phyloP scores from a whole-genome alignment of 75 land plant species.

The Chamaecyparis obtusa region DNA sequence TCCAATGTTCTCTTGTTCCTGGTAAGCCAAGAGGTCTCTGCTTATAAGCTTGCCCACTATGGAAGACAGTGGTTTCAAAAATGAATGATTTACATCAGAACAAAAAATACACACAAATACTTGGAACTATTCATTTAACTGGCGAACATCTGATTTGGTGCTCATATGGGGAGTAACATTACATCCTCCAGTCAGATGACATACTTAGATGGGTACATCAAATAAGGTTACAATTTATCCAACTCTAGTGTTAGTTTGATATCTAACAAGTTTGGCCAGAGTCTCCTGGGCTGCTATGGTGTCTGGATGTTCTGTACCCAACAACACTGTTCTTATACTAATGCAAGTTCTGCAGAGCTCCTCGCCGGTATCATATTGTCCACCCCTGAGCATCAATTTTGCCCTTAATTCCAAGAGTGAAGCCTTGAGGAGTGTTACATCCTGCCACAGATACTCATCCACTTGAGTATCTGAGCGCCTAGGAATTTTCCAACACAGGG shows the following conservation, averaged over 20 bases:
- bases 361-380: conserved; percentile 73
- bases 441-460: conserved; percentile 79
- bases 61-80: not conserved
- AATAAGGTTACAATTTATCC: conserved; percentile 7
- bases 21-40: not conserved
- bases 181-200: not conserved
- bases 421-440: conserved; percentile 72
- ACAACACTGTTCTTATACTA: conserved; percentile 70
- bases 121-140: not conserved
- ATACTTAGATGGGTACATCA: not conserved
- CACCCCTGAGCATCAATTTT: conserved; percentile 80
- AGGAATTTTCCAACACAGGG: conserved; percentile 55
- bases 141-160: not conserved
- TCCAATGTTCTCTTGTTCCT: not conserved
- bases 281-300: conserved; percentile 73
- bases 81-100: not conserved
- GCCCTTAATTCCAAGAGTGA: conserved; percentile 75
- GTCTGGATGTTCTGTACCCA: conserved; percentile 74
- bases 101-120: not conserved
- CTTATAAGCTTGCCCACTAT: not conserved
- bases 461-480: conserved; percentile 43
- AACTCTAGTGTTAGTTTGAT: conserved; percentile 32
- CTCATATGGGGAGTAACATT: not conserved
- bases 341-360: conserved; percentile 71
- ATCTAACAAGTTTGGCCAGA: conserved; percentile 67